Evolutionary conservation across 1,139 yeast species (phyloP).

Genomic region (Sugiyamaella sp.): DNA sequence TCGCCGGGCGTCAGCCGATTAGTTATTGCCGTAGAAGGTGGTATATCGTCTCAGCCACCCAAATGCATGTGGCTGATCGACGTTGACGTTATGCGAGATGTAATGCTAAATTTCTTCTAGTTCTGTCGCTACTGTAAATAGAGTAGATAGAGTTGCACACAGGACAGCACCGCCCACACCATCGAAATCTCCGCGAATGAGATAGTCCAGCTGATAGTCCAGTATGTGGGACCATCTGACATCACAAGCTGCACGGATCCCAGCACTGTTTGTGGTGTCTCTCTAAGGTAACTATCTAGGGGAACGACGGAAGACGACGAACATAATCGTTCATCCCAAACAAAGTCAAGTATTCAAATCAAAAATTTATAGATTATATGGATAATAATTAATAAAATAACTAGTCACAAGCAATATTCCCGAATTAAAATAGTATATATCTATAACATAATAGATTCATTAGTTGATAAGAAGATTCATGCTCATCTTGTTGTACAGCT

Average conservation of each 20-base stretch:
- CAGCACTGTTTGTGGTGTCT: too few relatives aligned
- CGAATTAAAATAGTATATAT: constrained; percentile 6
- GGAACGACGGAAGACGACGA: too few relatives aligned
- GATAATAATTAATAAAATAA: constrained; percentile 1
- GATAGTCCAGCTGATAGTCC: too few relatives aligned
- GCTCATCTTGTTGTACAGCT: constrained; percentile 17
- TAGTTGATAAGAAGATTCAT: constrained; percentile 16
- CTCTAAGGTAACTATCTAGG: too few relatives aligned
- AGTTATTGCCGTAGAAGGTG: too few relatives aligned
- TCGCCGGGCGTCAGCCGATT: not conserved
- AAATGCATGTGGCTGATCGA: not conserved
- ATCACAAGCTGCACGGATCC: too few relatives aligned
- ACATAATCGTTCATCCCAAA: too few relatives aligned
- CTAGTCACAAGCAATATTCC: constrained; percentile 11
- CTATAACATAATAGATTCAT: not conserved
- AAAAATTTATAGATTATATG: not conserved
- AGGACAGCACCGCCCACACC: too few relatives aligned
- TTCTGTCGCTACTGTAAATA: not conserved
- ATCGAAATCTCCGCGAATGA: too few relatives aligned
- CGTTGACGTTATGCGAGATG: not conserved
- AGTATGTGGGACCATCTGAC: too few relatives aligned
- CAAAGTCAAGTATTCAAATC: not conserved
- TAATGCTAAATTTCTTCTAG: not conserved
- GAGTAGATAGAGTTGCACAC: not conserved
- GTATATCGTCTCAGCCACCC: too few relatives aligned